These are phyloP conservation scores for Verticillium isaacii DNA, from an alignment of 2,329 filamentous ascomycete species.

Conservation along the genomic window DNA sequence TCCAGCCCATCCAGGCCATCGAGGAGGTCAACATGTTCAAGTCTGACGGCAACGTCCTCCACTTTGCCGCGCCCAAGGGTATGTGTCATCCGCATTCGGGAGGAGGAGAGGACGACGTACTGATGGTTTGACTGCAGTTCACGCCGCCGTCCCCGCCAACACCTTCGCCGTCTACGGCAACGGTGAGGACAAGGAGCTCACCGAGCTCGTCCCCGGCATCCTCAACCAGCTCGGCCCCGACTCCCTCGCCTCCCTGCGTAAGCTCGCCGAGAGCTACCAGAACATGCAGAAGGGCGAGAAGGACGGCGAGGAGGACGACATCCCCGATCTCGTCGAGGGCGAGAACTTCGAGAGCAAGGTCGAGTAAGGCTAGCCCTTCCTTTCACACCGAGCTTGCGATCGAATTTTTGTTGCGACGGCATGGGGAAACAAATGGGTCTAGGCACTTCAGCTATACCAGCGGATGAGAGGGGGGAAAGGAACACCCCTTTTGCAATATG, in stretches of 20 bases:
- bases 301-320: slow-evolving; percentile 80
- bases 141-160: slow-evolving; percentile 95
- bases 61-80: slow-evolving; percentile 98
- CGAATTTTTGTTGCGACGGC: neutral
- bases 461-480: slow-evolving; percentile 1
- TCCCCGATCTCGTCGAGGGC: slow-evolving; percentile 93
- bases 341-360: slow-evolving; percentile 99
- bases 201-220: slow-evolving; percentile 97
- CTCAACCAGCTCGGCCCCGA: slow-evolving; percentile 99
- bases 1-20: slow-evolving; percentile 98
- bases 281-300: slow-evolving; percentile 94
- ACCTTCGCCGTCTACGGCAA: slow-evolving; percentile 99
- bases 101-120: slow-evolving; percentile 1
- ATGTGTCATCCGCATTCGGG: slow-evolving; percentile 29
- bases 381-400: neutral
- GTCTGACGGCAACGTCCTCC: slow-evolving; percentile 98
- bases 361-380: slow-evolving; percentile 56
- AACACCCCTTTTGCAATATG: neutral
- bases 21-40: slow-evolving; percentile 99
- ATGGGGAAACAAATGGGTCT: neutral
- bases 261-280: slow-evolving; percentile 99
- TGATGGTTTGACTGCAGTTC: slow-evolving; percentile 53
- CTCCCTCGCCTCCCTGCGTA: slow-evolving; percentile 93
- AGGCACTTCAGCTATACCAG: neutral
- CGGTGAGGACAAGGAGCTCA: slow-evolving; percentile 99